phyloP scores from a whole-genome alignment of 2,329 filamentous ascomycete genomes.

The Gremmenia infestans region DNA sequence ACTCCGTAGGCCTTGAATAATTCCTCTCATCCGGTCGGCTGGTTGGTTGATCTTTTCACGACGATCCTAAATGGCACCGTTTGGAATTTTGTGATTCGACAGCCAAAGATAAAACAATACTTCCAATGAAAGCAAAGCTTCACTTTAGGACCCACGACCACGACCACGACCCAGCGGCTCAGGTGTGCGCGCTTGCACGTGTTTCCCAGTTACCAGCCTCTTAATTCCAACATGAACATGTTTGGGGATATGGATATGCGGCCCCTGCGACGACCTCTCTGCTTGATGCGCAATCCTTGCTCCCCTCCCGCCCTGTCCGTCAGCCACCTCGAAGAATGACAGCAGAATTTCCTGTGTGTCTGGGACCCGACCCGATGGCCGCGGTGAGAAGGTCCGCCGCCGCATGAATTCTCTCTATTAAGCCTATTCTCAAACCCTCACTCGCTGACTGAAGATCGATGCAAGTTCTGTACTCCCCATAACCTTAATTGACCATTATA shows the following conservation, averaged over 20 bases:
- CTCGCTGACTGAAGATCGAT: not conserved
- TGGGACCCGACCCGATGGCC: no score
- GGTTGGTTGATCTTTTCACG: not conserved
- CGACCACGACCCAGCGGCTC: not conserved
- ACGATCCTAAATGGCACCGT: not conserved
- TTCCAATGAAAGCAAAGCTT: not conserved
- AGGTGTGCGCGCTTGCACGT: not conserved
- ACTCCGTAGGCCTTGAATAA: not conserved
- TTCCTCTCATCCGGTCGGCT: not conserved
- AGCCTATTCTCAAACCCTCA: constrained; percentile 1
- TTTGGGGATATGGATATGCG: not conserved
- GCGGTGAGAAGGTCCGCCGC: not conserved
- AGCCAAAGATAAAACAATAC: no score
- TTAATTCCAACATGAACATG: not conserved
- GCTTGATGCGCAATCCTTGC: no score
- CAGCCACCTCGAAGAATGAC: not conserved
- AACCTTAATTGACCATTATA: not conserved
- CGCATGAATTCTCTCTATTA: not conserved
- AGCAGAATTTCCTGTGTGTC: no score
- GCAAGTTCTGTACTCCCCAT: not conserved
- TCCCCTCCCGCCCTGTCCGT: not conserved
- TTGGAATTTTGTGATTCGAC: constrained; percentile 7
- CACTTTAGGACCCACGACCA: not conserved
- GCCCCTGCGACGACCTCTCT: not conserved
- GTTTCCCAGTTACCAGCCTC: not conserved